Base-by-base conservation (phyloP, 441 rosid species). In the Mallotus repandus region DNA sequence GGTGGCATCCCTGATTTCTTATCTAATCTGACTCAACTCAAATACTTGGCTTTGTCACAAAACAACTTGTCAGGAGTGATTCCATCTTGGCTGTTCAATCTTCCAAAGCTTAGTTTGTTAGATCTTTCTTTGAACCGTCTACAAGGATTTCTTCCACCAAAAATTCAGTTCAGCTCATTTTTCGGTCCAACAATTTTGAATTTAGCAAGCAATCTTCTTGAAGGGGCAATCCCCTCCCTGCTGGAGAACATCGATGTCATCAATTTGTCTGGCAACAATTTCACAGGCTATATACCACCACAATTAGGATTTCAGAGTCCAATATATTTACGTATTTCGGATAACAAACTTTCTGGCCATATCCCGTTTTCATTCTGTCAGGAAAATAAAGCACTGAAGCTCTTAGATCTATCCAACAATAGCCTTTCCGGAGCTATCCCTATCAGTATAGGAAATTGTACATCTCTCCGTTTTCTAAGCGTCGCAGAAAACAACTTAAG, bases 81-180 rank as follows among this genome's bases (percentile, higher is more conserved):
- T 52, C 82, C 82, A 10, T 18, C 74, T 29, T 76, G 79, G 77
- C 25, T 76, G 59, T 79, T 76, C 66, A 41, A 64, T 72, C 72
- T 72, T 21, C 79, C 74, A 16, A 49, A 58, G 5, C 70, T 73
- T 8, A 1, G 63, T 9, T 58, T 16, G 58, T 63, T 79, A 45
- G 79, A 79, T 57, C 63, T 75, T 60, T 75, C 82, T 46, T 57
- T 67, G 35, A 79, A 79, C 73, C 56, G 22, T 0, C 74, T 76
- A 2, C 72, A 68, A 25, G 77, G 63, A 55, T 16, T 18, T 64
- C 64, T 65, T 1, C 76, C 76, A 7, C 70, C 70, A 9, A 7
- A 3, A 12, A 63, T 72, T 64, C 60, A 54, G 41, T 13, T 72
- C 58, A 63, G 19, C 41, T 54, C 70, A 43, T 12, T 5, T 74